These are phyloP conservation scores for Phialophora tarda DNA, from an alignment of 2,329 filamentous ascomycete genomes.

Conservation along the genomic window DNA sequence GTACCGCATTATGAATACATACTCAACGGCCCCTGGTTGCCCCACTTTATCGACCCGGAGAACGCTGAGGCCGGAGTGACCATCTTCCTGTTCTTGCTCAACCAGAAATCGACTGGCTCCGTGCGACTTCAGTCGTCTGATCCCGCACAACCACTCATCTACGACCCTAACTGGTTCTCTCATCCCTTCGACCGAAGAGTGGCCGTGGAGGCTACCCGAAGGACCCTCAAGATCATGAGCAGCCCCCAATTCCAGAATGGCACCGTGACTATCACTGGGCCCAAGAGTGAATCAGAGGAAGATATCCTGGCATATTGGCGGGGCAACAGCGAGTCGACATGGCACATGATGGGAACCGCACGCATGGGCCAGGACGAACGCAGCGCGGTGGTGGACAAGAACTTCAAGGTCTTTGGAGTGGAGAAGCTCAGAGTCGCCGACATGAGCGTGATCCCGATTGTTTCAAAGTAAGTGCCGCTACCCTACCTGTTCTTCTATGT, in stretches of 20 bases:
- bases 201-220: constrained; percentile 57
- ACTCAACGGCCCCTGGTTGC: constrained; percentile 26
- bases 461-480: constrained; percentile 41
- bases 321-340: constrained; percentile 54
- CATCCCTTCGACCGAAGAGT: constrained; percentile 61
- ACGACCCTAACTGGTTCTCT: constrained; percentile 60
- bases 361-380: constrained; percentile 61
- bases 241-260: constrained; percentile 55
- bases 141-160: constrained; percentile 56
- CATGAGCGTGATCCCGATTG: constrained; percentile 51
- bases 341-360: constrained; percentile 63
- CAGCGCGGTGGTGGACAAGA: constrained; percentile 56
- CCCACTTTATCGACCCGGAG: constrained; percentile 37
- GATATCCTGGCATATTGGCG: constrained; percentile 59
- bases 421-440: constrained; percentile 50
- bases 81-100: constrained; percentile 59
- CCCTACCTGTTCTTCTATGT: neutral
- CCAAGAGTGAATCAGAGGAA: constrained; percentile 58
- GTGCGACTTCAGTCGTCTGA: constrained; percentile 61
- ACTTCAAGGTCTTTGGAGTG: constrained; percentile 49
- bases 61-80: constrained; percentile 42
- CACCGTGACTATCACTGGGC: constrained; percentile 50
- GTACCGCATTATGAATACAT: constrained; percentile 65
- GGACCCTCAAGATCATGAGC: constrained; percentile 51
- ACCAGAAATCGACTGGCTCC: constrained; percentile 60